Percentiles rank a stretch among this genome's conserved stretches.
phyloP scores from a whole-genome alignment of 2,329 filamentous ascomycete genomes.

The Amauroascus verrucosus region DNA sequence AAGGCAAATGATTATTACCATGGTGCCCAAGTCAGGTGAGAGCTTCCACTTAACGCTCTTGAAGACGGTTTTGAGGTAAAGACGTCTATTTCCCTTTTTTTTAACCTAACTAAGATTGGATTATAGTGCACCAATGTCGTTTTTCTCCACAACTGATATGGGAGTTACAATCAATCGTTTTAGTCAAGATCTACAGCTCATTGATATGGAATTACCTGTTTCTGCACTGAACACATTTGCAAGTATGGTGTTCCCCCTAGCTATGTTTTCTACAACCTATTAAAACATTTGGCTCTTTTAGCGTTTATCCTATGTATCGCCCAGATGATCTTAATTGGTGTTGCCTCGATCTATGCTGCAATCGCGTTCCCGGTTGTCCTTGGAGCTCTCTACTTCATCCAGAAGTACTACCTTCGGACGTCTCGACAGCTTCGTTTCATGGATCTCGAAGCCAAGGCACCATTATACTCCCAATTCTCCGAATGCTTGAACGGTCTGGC shows the following conservation, averaged over 20 bases:
- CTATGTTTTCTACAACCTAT: conserved; percentile 15
- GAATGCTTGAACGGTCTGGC: conserved; percentile 47
- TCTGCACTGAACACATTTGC: conserved; percentile 33
- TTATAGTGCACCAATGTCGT: conserved; percentile 32
- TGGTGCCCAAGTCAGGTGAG: conserved; percentile 45
- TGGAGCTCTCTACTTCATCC: conserved; percentile 32
- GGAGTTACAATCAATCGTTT: conserved; percentile 36
- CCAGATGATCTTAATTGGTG: conserved; percentile 26
- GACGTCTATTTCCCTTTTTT: background rate
- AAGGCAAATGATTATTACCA: conserved; percentile 42
- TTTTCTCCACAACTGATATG: conserved; percentile 35
- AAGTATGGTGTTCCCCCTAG: conserved; percentile 20
- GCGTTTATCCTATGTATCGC: conserved; percentile 32
- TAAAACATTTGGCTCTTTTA: conserved; percentile 19
- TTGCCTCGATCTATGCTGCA: conserved; percentile 33
- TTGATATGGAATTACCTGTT: conserved; percentile 37
- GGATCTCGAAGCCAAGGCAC: conserved; percentile 53
- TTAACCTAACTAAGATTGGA: conserved; percentile 12
- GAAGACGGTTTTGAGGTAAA: conserved; percentile 39
- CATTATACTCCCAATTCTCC: conserved; percentile 48
- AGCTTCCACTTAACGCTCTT: conserved; percentile 42
- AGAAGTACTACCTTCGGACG: conserved; percentile 50
- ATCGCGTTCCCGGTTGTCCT: conserved; percentile 33
- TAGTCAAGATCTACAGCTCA: conserved; percentile 37
- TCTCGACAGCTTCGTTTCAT: conserved; percentile 51